Evolutionary conservation across 2,329 filamentous ascomycete genomes (phyloP).

Genomic region (Teratosphaeriaceae sp.): DNA sequence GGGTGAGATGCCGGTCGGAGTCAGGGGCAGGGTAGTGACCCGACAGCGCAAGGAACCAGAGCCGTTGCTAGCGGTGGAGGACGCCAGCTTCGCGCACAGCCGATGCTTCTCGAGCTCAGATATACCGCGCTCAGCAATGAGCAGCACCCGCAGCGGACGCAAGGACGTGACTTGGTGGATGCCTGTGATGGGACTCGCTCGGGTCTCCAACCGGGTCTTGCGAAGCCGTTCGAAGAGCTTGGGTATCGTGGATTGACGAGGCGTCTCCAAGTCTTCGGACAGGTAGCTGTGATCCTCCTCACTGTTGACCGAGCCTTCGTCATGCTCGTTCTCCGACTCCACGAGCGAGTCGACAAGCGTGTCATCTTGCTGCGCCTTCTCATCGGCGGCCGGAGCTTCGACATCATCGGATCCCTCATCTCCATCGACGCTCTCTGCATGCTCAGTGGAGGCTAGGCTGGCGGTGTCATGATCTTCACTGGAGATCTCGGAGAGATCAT

Average conservation of each 20-base stretch:
- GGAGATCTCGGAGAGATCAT: constrained; percentile 26
- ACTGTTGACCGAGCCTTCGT: too few species aligned
- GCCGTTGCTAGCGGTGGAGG: constrained; percentile 4
- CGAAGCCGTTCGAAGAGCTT: not conserved
- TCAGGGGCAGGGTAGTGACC: constrained; percentile 9
- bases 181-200: not conserved
- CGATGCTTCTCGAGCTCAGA: not conserved
- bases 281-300: too few species aligned
- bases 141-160: not conserved
- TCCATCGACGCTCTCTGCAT: constrained; percentile 11
- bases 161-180: not conserved
- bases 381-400: not conserved
- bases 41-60: not conserved
- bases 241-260: constrained; percentile 22
- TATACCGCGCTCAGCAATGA: not conserved
- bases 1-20: constrained; percentile 12
- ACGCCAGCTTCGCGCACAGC: constrained; percentile 11
- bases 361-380: not conserved
- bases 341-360: not conserved
- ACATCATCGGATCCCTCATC: too few species aligned
- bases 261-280: constrained; percentile 27
- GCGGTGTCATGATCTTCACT: constrained; percentile 27
- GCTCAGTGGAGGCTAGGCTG: constrained; percentile 22
- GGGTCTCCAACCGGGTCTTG: too few species aligned
- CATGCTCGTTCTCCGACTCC: constrained; percentile 18